phyloP scores from a whole-genome alignment of 805 yeast genomes.

The Hanseniaspora hatyaiensis region DNA sequence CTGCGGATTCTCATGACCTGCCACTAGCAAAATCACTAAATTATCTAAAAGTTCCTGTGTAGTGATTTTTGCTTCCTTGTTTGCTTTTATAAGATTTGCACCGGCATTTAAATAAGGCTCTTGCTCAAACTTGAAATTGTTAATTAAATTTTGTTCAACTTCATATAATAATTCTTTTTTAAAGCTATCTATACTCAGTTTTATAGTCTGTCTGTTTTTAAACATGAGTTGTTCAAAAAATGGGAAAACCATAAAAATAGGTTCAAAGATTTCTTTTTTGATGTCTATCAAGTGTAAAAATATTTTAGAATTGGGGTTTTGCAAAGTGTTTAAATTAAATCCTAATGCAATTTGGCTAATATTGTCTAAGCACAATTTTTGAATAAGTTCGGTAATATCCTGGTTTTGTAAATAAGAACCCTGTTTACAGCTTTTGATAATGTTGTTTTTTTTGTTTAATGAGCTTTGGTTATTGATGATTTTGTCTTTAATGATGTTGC shows the following conservation, averaged over 20 bases:
- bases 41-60: conserved; percentile 43
- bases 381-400: conserved; percentile 34
- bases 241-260: conserved; percentile 47
- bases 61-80: conserved; percentile 31
- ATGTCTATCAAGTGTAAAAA: conserved; percentile 35
- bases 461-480: conserved; percentile 1
- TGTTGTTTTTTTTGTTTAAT: background rate
- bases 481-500: conserved; percentile 23
- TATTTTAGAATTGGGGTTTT: conserved; percentile 26
- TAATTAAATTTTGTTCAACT: conserved; percentile 28
- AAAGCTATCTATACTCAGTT: conserved; percentile 35
- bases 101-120: conserved; percentile 31
- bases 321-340: conserved; percentile 35
- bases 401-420: conserved; percentile 15
- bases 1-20: conserved; percentile 57
- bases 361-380: conserved; percentile 38
- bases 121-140: conserved; percentile 27
- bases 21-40: conserved; percentile 43
- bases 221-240: conserved; percentile 40
- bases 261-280: conserved; percentile 44
- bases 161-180: conserved; percentile 30
- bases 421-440: background rate
- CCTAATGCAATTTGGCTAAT: conserved; percentile 43
- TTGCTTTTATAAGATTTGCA: conserved; percentile 34
- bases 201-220: conserved; percentile 37